Conservation (phyloP, 2,329 filamentous ascomycete species). For the Neofusicoccum sp. region DNA sequence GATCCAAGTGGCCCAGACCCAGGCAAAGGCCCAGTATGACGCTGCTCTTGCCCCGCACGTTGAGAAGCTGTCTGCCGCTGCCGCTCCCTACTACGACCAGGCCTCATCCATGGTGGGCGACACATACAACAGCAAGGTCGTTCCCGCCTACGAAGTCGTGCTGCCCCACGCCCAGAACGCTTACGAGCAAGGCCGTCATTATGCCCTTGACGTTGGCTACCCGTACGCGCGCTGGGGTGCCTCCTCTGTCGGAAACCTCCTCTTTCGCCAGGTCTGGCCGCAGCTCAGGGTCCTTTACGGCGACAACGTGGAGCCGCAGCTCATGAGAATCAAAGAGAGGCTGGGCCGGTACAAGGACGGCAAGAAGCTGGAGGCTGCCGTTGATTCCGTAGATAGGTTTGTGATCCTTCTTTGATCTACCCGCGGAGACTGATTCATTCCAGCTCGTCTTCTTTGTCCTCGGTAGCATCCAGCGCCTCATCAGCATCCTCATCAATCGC, state of each 20-base stretch:
- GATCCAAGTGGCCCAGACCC: conserved; percentile 64
- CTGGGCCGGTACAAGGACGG: conserved; percentile 74
- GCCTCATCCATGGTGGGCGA: conserved; percentile 65
- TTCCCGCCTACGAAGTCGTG: conserved; percentile 75
- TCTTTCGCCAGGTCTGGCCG: conserved; percentile 79
- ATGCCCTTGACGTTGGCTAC: conserved; percentile 69
- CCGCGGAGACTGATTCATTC: conserved; percentile 18
- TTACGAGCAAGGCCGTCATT: conserved; percentile 67
- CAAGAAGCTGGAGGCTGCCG: conserved; percentile 62
- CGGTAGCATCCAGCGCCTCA: conserved; percentile 24
- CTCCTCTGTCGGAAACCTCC: conserved; percentile 69
- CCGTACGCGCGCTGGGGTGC: conserved; percentile 73
- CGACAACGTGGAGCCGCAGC: conserved; percentile 92
- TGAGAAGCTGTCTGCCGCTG: conserved; percentile 57
- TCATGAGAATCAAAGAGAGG: conserved; percentile 87
- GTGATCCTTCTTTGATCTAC: conserved; percentile 18
- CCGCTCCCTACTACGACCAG: conserved; percentile 73
- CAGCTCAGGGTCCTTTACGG: conserved; percentile 78
- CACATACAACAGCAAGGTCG: conserved; percentile 70
- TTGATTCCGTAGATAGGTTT: conserved; percentile 54
- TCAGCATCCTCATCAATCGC: conserved; percentile 23
- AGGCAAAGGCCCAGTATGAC: conserved; percentile 69
- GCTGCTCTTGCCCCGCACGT: conserved; percentile 74
- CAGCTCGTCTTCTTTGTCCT: conserved; percentile 27
- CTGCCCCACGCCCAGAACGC: conserved; percentile 72